Evolutionary conservation across 2,329 filamentous ascomycete genomes (phyloP).

Genomic region (Clonostachys rhizophaga): DNA sequence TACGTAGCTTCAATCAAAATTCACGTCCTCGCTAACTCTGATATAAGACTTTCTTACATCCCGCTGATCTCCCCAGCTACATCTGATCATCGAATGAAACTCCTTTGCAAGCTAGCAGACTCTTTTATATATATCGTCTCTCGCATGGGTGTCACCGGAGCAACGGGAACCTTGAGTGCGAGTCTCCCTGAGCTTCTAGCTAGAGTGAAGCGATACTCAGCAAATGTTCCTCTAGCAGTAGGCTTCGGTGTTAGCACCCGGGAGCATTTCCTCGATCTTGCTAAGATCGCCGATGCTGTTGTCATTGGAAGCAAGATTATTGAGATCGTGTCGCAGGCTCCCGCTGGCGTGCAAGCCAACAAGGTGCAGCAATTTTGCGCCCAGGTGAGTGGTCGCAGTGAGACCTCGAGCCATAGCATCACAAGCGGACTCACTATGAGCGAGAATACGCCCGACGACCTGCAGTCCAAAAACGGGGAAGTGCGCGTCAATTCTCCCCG

Average conservation of each 20-base stretch:
- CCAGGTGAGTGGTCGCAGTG: slow-evolving; percentile 49
- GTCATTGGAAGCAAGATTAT: slow-evolving; percentile 97
- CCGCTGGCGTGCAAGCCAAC: slow-evolving; percentile 37
- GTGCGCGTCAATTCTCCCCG: slow-evolving; percentile 50
- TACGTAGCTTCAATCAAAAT: slow-evolving; percentile 28
- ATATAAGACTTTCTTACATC: slow-evolving; percentile 76
- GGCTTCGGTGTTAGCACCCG: slow-evolving; percentile 95
- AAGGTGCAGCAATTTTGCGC: slow-evolving; percentile 85
- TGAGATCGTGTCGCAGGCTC: slow-evolving; percentile 55
- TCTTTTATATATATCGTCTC: slow-evolving; percentile 99
- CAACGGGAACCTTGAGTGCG: slow-evolving; percentile 74
- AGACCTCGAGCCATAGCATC: slow-evolving; percentile 17
- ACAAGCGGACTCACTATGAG: slow-evolving; percentile 66
- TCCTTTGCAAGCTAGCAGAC: slow-evolving; percentile 93
- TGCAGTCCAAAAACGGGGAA: slow-evolving; percentile 21
- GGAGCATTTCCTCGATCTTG: slow-evolving; percentile 87
- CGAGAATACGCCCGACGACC: slow-evolving; percentile 58
- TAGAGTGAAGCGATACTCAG: slow-evolving; percentile 88
- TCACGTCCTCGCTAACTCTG: not conserved
- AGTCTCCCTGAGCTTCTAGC: slow-evolving; percentile 77
- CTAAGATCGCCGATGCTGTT: slow-evolving; percentile 82
- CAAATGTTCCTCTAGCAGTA: slow-evolving; percentile 83
- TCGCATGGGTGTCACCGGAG: slow-evolving; percentile 93
- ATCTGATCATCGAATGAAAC: slow-evolving; percentile 87
- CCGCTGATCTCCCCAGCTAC: slow-evolving; percentile 93